Percentiles rank a stretch among this genome's conserved stretches.
phyloP scores from a whole-genome alignment of 1,284 basidiomycete species.

The Chalciporus sp. region DNA sequence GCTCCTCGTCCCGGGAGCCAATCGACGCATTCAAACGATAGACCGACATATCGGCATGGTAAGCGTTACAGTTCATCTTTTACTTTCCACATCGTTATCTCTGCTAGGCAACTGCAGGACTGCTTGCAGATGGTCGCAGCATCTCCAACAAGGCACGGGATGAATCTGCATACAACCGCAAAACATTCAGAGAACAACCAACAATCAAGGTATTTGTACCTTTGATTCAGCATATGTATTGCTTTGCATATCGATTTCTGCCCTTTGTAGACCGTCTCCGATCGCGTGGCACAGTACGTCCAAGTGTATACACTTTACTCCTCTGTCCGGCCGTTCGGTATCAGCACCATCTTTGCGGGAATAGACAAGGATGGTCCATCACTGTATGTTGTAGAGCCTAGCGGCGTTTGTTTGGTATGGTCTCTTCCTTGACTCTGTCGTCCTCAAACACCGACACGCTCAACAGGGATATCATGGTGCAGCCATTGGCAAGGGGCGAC shows the following conservation, averaged over 20 bases:
- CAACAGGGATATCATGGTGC: conserved; percentile 87
- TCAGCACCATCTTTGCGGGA: conserved; percentile 89
- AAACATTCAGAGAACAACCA: conserved; percentile 75
- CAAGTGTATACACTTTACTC: conserved; percentile 98
- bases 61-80: conserved; percentile 21
- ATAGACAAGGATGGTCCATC: conserved; percentile 89
- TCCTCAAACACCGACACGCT: conserved; percentile 8
- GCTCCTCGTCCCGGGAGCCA: conserved; percentile 91
- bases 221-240: conserved; percentile 24
- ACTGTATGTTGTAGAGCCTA: conserved; percentile 93
- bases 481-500: conserved; percentile 95
- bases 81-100: not conserved
- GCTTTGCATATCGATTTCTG: not conserved
- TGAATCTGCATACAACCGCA: conserved; percentile 80
- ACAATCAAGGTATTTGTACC: conserved; percentile 72
- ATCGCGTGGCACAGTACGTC: conserved; percentile 86
- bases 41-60: conserved; percentile 95
- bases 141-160: conserved; percentile 85
- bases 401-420: conserved; percentile 87
- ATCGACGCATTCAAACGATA: conserved; percentile 90
- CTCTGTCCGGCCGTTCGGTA: conserved; percentile 96
- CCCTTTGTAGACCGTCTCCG: conserved; percentile 67
- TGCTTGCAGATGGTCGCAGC: conserved; percentile 93
- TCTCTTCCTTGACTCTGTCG: not conserved
- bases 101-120: conserved; percentile 84